Percentiles rank a stretch among this genome's conserved stretches.
Conservation (phyloP, 352 stramenopile species). For the Pythium insidiosum region DNA sequence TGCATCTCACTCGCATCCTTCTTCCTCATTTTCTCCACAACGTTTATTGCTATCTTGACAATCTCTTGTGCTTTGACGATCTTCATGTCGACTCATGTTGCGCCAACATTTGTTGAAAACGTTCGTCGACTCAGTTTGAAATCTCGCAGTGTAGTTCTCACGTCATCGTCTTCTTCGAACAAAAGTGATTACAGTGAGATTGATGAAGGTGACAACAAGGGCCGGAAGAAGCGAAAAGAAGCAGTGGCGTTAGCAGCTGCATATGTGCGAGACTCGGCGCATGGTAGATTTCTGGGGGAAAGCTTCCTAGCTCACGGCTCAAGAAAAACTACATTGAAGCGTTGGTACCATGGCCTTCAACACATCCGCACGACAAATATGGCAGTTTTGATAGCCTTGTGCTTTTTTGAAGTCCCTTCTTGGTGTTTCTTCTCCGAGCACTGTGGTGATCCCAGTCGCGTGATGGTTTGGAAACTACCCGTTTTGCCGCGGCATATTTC, state of each 20-base stretch:
- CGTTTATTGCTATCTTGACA: conserved; percentile 23
- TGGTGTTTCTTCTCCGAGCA: conserved; percentile 37
- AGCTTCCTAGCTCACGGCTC: conserved; percentile 37
- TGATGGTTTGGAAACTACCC: conserved; percentile 27
- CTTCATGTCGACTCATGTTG: no score
- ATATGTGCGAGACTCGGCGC: conserved; percentile 35
- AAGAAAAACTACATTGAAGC: conserved; percentile 38
- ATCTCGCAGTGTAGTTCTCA: no score
- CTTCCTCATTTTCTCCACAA: conserved; percentile 34
- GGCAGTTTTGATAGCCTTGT: conserved; percentile 28
- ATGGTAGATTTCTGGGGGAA: conserved; percentile 37
- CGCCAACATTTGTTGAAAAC: no score
- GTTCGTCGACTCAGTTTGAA: no score
- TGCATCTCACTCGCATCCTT: conserved; percentile 28
- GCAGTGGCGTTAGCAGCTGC: conserved; percentile 31
- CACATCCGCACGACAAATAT: conserved; percentile 38
- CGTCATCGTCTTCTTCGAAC: no score
- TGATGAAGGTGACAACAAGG: conserved; percentile 4
- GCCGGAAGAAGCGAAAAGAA: conserved; percentile 17
- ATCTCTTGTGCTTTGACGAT: no score
- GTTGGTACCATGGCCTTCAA: conserved; percentile 36
- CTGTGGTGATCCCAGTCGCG: conserved; percentile 22
- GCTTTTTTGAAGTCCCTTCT: conserved; percentile 48
- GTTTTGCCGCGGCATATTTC: conserved; percentile 20
- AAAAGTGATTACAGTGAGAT: no score